These are phyloP conservation scores for Entrophospora sp. DNA, from an alignment of 192 early-diverging fungal genomes.

Conservation along the genomic window DNA sequence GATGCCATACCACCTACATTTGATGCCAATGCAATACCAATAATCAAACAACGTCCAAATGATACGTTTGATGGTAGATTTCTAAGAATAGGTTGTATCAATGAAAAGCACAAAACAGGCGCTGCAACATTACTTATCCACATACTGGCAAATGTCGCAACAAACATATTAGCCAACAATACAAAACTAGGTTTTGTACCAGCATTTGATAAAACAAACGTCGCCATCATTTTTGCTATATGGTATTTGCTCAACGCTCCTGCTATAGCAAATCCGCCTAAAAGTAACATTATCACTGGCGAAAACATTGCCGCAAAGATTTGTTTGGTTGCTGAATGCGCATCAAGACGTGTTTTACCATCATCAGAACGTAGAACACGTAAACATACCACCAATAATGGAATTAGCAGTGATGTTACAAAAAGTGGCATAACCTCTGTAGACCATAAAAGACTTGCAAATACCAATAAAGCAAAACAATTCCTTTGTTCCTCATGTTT, in stretches of 20 bases:
- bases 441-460: conserved; percentile 88
- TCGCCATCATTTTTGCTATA: conserved; percentile 84
- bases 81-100: conserved; percentile 87
- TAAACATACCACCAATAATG: conserved; percentile 73
- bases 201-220: conserved; percentile 75
- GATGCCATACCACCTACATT: conserved; percentile 97
- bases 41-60: conserved; percentile 78
- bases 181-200: conserved; percentile 76
- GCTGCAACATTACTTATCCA: conserved; percentile 97
- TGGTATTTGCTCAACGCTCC: conserved; percentile 90
- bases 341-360: conserved; percentile 48
- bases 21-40: conserved; percentile 91
- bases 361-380: conserved; percentile 71
- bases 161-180: conserved; percentile 87
- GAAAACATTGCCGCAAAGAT: conserved; percentile 93
- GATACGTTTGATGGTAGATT: conserved; percentile 67
- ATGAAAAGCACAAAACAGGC: conserved; percentile 89
- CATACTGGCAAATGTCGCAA: conserved; percentile 93
- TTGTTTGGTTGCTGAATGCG: conserved; percentile 69
- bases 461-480: conserved; percentile 88
- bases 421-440: conserved; percentile 89
- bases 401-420: conserved; percentile 83
- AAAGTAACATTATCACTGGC: conserved; percentile 88
- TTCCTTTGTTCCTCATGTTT: conserved; percentile 65
- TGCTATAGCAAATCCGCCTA: conserved; percentile 90